A percentile compares a stretch with the other conserved stretches of the same genome.
phyloP scores from a whole-genome alignment of 2,329 filamentous ascomycete species.

The Rhexocercosporidium sp. region DNA sequence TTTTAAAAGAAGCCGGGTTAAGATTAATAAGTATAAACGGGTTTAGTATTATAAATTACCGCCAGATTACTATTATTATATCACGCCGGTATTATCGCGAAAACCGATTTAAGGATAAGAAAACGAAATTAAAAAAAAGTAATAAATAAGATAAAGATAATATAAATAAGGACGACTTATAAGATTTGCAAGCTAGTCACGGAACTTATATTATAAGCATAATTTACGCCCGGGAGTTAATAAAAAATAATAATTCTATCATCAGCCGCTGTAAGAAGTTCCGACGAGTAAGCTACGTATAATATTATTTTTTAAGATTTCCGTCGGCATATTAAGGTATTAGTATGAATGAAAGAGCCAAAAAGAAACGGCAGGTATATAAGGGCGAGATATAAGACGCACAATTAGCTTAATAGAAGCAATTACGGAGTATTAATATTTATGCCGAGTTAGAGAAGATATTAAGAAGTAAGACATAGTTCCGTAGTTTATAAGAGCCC shows the following conservation, averaged over 20 bases:
- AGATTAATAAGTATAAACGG: not conserved
- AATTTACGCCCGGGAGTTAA: no score
- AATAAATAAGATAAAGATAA: no score
- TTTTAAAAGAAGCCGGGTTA: not conserved
- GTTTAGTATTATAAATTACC: constrained; percentile 21
- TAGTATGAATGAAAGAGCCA: constrained; percentile 15
- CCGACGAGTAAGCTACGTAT: no score
- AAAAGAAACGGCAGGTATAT: constrained; percentile 19
- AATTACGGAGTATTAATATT: constrained; percentile 15
- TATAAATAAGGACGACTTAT: no score
- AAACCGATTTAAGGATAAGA: no score
- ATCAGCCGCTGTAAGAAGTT: no score
- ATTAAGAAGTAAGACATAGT: constrained; percentile 9
- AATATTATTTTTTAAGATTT: constrained; percentile 20
- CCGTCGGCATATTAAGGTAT: constrained; percentile 13
- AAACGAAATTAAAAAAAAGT: no score
- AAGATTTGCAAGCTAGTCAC: no score
- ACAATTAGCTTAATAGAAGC: constrained; percentile 16
- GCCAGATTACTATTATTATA: constrained; percentile 11
- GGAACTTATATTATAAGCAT: no score
- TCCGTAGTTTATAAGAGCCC: constrained; percentile 20
- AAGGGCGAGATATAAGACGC: constrained; percentile 16
- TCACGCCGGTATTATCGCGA: not conserved
- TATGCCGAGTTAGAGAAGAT: constrained; percentile 18
- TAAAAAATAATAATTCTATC: no score